phyloP scores from a whole-genome alignment of 2,329 filamentous ascomycete genomes.

The Pseudopithomyces chartarum region DNA sequence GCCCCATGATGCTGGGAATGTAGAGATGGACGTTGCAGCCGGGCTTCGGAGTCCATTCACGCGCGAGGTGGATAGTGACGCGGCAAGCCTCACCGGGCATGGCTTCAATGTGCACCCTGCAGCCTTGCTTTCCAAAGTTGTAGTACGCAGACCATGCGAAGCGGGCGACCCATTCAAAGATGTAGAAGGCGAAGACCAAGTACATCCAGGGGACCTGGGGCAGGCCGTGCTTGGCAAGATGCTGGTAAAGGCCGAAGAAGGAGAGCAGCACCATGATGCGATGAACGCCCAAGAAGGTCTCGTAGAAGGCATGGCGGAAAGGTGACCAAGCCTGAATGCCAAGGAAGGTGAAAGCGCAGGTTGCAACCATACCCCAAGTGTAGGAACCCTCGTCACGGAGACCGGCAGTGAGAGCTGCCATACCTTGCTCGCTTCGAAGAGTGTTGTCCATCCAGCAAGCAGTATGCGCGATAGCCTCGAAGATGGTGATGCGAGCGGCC shows the following conservation, averaged over 20 bases:
- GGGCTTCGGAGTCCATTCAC: constrained; percentile 58
- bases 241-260: constrained; percentile 76
- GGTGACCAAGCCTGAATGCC: constrained; percentile 75
- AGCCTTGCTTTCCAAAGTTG: constrained; percentile 57
- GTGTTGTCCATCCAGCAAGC: constrained; percentile 74
- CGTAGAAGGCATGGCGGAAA: constrained; percentile 92
- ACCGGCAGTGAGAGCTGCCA: constrained; percentile 60
- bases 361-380: constrained; percentile 64
- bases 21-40: constrained; percentile 67
- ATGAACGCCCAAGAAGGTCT: constrained; percentile 90
- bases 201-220: constrained; percentile 77
- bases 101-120: constrained; percentile 62
- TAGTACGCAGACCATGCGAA: constrained; percentile 57
- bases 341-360: constrained; percentile 66
- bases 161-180: constrained; percentile 63
- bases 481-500: constrained; percentile 75
- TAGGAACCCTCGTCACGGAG: constrained; percentile 68
- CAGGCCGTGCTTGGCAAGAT: constrained; percentile 70
- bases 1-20: constrained; percentile 54
- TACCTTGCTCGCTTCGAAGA: constrained; percentile 61
- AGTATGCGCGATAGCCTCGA: constrained; percentile 73
- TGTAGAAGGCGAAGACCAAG: constrained; percentile 77
- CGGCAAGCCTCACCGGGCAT: constrained; percentile 64
- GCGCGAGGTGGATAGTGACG: constrained; percentile 64
- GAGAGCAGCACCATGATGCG: constrained; percentile 73